Conservation (phyloP, 768 basidiomycete genomes). For the Gloeostereum incarnatum region DNA sequence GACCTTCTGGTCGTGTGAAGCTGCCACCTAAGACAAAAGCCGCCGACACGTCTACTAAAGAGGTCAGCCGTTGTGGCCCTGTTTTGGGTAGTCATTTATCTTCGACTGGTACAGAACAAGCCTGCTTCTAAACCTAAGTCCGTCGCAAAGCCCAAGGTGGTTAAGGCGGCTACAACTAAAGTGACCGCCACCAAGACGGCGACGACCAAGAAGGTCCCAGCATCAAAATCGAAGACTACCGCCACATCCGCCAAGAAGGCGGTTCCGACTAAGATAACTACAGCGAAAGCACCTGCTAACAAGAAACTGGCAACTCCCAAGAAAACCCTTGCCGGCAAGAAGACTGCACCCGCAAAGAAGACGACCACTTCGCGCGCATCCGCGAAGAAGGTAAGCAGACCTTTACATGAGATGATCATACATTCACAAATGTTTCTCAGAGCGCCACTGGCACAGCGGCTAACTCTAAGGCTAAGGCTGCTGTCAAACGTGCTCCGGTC, state of each 20-base stretch:
- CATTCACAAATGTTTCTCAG: slow-evolving; percentile 14
- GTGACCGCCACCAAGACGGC: slow-evolving; percentile 13
- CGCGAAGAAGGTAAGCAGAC: slow-evolving; percentile 8
- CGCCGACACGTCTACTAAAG: slow-evolving; percentile 19
- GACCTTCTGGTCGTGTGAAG: slow-evolving; percentile 67
- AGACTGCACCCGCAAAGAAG: slow-evolving; percentile 16
- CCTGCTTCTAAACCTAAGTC: slow-evolving; percentile 12
- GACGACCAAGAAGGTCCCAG: slow-evolving; percentile 9
- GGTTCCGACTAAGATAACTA: slow-evolving; percentile 25
- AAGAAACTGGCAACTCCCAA: slow-evolving; percentile 6
- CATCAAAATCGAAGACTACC: slow-evolving; percentile 14
- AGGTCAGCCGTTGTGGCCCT: slow-evolving; percentile 32
- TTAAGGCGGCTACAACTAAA: slow-evolving; percentile 18
- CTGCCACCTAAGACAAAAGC: slow-evolving; percentile 40
- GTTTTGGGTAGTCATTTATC: slow-evolving; percentile 14
- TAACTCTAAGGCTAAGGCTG: slow-evolving; percentile 30
- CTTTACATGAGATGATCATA: neutral
- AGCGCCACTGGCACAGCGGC: slow-evolving; percentile 32
- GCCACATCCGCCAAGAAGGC: slow-evolving; percentile 7
- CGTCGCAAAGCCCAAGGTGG: slow-evolving; percentile 10
- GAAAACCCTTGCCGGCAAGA: slow-evolving; percentile 4
- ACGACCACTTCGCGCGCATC: slow-evolving; percentile 9
- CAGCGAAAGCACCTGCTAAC: slow-evolving; percentile 20
- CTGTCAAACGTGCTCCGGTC: slow-evolving; percentile 18
- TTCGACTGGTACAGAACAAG: slow-evolving; percentile 12